Evolutionary conservation across 2,329 filamentous ascomycete species (phyloP), one percentile per base, ranked within the genome.

Genomic region (Trichophyton rubrum): DNA sequence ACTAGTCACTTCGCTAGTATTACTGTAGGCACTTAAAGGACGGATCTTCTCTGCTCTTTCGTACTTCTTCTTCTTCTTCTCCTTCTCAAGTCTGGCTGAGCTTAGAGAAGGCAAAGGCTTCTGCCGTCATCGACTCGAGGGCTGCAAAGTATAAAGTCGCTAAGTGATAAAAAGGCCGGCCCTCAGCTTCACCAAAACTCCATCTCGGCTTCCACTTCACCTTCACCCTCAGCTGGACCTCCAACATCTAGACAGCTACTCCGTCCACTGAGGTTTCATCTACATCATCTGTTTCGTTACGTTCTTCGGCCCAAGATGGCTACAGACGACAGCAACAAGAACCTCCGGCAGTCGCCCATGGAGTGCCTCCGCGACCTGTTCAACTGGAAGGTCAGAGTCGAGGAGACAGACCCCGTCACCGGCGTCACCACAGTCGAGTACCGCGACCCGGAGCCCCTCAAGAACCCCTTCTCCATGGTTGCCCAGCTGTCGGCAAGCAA

Each of bases 301-400:
- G 24, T 30, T 7, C 27, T 7, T 30, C 27, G 27, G 11, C 33
- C 33, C 22, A 24, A 22, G 49, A 55, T 17, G 51, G 20, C 20
- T 15, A 35, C 8, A 27, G 49, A n/a, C 22, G 51, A 20, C 51
- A 55, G 27, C 51, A 55, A 55, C 51, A 55, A 55, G 20, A 11
- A 35, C 15, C 15, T 55, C 27, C 51, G 56, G 43, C 77, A 85
- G 30, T 85, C 84, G 0, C 83, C 84, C 9, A 85, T 82, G 68
- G 86, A 89, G 69, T 78, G 82, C 40, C 78, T 80, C 66, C 71
- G 72, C 9, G 86, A 89, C 66, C 80, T 89, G 62, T 87, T 88
- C 76, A 79, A 78, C 66, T 90, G 86, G 86, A 85, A 87, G 72
- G 85, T 89, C 74, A 81, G 87, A 62, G 84, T 88, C 9, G 81